Conservation (phyloP, 139 green algal species). For the Micractinium sp. region DNA sequence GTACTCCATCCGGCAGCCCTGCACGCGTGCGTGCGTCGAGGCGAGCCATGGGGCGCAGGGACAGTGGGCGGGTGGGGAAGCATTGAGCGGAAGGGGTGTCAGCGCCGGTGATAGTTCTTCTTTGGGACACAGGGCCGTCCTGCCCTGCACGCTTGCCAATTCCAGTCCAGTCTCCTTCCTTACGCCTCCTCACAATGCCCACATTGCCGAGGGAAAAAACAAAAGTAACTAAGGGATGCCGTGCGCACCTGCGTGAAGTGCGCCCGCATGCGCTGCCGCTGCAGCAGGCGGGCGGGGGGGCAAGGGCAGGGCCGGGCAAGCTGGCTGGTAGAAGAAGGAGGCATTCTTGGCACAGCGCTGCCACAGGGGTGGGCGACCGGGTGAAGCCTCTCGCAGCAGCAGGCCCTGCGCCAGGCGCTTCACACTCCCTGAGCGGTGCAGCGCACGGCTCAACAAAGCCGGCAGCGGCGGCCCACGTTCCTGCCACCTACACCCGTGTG, state of each 20-base stretch:
- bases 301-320: background rate
- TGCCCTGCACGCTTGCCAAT: background rate
- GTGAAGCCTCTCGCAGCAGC: background rate
- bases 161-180: background rate
- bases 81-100: too few species aligned
- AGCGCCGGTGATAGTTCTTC: too few species aligned
- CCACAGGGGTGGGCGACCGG: background rate
- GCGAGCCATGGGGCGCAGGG: too few species aligned
- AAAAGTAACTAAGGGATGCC: too few species aligned
- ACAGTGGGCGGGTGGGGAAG: too few species aligned
- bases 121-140: too few species aligned
- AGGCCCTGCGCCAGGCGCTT: background rate
- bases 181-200: background rate
- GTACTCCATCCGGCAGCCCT: constrained; percentile 37
- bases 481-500: too few species aligned
- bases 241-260: background rate
- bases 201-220: too few species aligned
- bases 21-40: too few species aligned
- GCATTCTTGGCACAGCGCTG: background rate
- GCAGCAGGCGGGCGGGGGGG: background rate
- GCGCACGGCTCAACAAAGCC: background rate
- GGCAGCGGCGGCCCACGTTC: background rate
- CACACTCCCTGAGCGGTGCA: background rate
- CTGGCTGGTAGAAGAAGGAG: background rate
- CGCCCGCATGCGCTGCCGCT: constrained; percentile 5